Base-by-base conservation (phyloP, 2,329 filamentous ascomycete species). In the Monosporascus sp. region DNA sequence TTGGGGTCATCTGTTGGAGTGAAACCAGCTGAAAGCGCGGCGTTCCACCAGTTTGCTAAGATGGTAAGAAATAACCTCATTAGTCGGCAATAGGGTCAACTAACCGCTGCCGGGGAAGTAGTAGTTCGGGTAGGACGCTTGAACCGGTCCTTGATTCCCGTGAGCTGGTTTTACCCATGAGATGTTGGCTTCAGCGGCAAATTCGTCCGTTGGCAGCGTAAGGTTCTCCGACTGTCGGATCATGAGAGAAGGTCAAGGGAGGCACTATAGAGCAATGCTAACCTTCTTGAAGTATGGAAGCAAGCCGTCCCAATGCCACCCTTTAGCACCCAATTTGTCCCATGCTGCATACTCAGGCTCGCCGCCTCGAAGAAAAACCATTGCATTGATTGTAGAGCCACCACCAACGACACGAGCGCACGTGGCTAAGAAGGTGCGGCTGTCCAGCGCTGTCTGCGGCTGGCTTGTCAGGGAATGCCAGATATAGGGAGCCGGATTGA, bases 261-360 rank as follows among this genome's bases (percentile, higher is more conserved):
- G 22, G 22, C 19, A 35, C 40, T 27, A 46, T 22, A 44, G 22
- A 26, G 35, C 37, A 26, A 11, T 31, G 5, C 48, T 48, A 26
- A 71, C 72, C 62, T 76, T 76, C 31, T 68, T 70, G 57, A 77
- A 72, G 56, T 76, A 78, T 0, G 71, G 73, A 1, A 73, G 63
- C 38, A 78, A 62, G 19, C 59, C 62, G 7, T 72, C 58, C 65
- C 68, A 73, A 44, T 64, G 62, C 67, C 68, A 70, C 5, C 65
- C 65, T 6, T 60, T 48, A 24, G 67, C 67, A 1, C 67, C 69
- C 8, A 71, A 60, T 3, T 60, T 56, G 19, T 60, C 68, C 69
- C 69, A 73, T 48, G 58, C 61, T 52, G 69, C 59, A 38, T 70
- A 71, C 48, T 73, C 69, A 26, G 57, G 59, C 7, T 59, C 60